These are phyloP conservation scores for Galerina marginata DNA, from an alignment of 768 basidiomycete species.

Conservation along the genomic window DNA sequence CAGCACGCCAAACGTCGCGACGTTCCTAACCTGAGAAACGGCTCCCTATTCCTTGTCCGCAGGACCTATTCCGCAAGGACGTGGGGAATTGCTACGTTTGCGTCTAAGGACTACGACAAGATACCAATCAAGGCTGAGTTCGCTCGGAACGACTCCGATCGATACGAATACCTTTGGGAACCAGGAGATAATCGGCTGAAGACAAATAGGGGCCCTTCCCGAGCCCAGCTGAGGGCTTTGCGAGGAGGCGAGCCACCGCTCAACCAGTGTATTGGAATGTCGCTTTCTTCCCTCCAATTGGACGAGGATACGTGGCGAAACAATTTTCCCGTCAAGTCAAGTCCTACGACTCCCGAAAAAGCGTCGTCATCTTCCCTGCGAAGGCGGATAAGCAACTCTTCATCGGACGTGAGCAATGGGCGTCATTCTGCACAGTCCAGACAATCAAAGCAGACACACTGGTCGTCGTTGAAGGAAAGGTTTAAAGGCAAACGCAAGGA, in stretches of 20 bases:
- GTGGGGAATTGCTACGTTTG: slow-evolving; percentile 13
- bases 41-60: slow-evolving; percentile 5
- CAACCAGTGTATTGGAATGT: slow-evolving; percentile 10
- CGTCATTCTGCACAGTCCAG: no score
- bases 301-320: slow-evolving; percentile 9
- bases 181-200: background rate
- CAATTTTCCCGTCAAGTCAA: background rate
- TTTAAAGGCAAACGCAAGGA: no score
- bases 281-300: background rate
- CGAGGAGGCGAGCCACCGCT: background rate
- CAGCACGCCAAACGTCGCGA: background rate
- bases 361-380: background rate
- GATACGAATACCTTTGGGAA: slow-evolving; percentile 6
- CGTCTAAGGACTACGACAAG: background rate
- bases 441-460: no score
- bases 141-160: background rate
- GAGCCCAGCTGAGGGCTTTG: background rate
- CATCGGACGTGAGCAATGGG: background rate
- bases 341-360: background rate
- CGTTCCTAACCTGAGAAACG: background rate
- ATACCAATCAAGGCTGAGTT: background rate
- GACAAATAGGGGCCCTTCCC: background rate
- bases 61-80: slow-evolving; percentile 2
- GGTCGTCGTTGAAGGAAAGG: no score
- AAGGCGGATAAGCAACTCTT: background rate